Evolutionary conservation across 140 eudicot genomes (phyloP).

Genomic region (Anethum foeniculum): DNA sequence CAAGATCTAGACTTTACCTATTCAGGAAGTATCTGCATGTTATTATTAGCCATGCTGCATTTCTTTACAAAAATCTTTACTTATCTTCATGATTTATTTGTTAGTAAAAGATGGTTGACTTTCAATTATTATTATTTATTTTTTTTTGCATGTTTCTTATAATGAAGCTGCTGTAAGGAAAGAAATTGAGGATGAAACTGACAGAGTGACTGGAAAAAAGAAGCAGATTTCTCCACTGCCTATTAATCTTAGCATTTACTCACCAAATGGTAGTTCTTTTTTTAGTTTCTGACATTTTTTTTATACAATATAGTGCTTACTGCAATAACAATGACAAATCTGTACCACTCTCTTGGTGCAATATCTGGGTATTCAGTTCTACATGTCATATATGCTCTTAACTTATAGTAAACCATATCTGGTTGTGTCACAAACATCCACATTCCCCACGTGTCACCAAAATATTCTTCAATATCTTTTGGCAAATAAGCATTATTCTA

Average conservation of each 20-base stretch:
- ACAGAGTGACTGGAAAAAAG: slow-evolving; percentile 58
- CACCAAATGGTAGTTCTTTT: slow-evolving; percentile 46
- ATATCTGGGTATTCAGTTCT: background rate
- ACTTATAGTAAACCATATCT: background rate
- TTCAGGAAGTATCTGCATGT: background rate
- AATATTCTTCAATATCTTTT: background rate
- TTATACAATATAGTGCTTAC: background rate
- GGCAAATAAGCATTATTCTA: background rate
- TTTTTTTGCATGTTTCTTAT: background rate
- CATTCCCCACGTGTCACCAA: background rate
- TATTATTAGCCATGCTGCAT: slow-evolving; percentile 6
- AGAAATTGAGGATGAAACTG: slow-evolving; percentile 77
- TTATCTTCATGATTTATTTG: background rate
- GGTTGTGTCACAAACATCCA: background rate
- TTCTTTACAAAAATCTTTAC: background rate
- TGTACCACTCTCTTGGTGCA: background rate
- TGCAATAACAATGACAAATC: background rate
- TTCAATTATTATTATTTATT: no score
- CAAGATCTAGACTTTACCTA: background rate
- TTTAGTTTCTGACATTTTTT: background rate
- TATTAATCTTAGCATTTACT: slow-evolving; percentile 68
- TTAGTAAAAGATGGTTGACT: background rate
- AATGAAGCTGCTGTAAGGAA: slow-evolving; percentile 50
- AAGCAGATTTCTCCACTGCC: slow-evolving; percentile 66
- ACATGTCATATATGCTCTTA: background rate